Evolutionary conservation across 495 filamentous ascomycete species (phyloP).

Genomic region (Apodospora peruviana): DNA sequence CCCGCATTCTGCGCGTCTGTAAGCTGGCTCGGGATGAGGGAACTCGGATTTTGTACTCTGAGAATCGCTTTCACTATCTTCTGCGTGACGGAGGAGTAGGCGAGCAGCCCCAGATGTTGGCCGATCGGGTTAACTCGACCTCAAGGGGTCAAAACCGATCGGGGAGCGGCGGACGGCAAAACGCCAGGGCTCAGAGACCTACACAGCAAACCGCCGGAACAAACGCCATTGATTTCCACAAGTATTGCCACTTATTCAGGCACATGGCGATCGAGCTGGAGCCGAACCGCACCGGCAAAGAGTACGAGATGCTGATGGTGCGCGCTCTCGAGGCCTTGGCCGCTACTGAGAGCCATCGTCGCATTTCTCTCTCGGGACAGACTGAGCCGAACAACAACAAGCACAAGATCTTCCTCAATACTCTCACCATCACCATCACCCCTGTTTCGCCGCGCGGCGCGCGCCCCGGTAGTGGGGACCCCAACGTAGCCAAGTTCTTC

Average conservation of each 20-base stretch:
- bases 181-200: too few relatives aligned
- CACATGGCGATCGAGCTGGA: conserved; percentile 31
- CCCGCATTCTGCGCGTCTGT: conserved; percentile 27
- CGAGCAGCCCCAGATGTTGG: not conserved
- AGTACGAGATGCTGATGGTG: conserved; percentile 18
- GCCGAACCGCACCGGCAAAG: conserved; percentile 17
- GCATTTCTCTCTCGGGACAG: not conserved
- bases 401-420: conserved; percentile 21
- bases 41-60: conserved; percentile 29
- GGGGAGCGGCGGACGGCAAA: not conserved
- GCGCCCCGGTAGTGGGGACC: not conserved
- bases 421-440: conserved; percentile 14
- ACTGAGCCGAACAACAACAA: not conserved
- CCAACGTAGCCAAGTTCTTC: conserved; percentile 21
- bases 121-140: not conserved
- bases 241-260: conserved; percentile 33
- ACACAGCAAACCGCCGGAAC: not conserved
- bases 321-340: conserved; percentile 14
- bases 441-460: not conserved
- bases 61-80: conserved; percentile 35
- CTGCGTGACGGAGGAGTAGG: conserved; percentile 25
- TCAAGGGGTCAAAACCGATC: accelerated
- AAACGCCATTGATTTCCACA: conserved; percentile 22
- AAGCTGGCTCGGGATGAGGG: conserved; percentile 22
- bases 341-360: not conserved